Conservation (phyloP, 2,329 filamentous ascomycete genomes). For the Ilyonectria mors-panacis region DNA sequence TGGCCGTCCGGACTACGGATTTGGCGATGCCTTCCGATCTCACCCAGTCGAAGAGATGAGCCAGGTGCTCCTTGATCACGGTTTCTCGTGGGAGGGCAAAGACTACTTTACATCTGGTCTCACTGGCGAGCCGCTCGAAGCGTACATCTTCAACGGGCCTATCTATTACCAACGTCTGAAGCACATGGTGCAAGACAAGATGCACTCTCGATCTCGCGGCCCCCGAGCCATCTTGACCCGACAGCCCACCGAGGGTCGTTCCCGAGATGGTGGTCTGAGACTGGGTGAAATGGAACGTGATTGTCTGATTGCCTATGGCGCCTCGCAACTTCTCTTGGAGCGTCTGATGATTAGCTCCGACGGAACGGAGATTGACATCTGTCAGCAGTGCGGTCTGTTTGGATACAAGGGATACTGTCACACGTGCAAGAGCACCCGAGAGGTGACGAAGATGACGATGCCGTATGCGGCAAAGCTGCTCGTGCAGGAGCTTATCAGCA, state of each 20-base stretch:
- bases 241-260: slow-evolving; percentile 96
- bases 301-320: slow-evolving; percentile 97
- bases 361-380: slow-evolving; percentile 92
- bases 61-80: slow-evolving; percentile 84
- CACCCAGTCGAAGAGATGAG: slow-evolving; percentile 91
- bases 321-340: slow-evolving; percentile 91
- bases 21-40: slow-evolving; percentile 84
- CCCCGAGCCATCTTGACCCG: slow-evolving; percentile 93
- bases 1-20: slow-evolving; percentile 90
- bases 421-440: slow-evolving; percentile 87
- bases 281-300: slow-evolving; percentile 99
- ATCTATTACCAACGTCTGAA: slow-evolving; percentile 99
- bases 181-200: slow-evolving; percentile 99
- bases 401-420: slow-evolving; percentile 96
- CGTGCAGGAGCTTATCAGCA: slow-evolving; percentile 95
- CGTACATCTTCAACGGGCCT: slow-evolving; percentile 98
- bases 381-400: slow-evolving; percentile 94
- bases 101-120: slow-evolving; percentile 97
- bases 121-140: slow-evolving; percentile 92
- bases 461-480: slow-evolving; percentile 97
- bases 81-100: slow-evolving; percentile 97
- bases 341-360: slow-evolving; percentile 96
- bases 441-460: slow-evolving; percentile 94
- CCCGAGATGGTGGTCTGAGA: slow-evolving; percentile 90
- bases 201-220: slow-evolving; percentile 94